Evolutionary conservation across 495 filamentous ascomycete species (phyloP), one percentile per base, ranked within the genome.

Genomic region (Staphylotrichum longicolle): DNA sequence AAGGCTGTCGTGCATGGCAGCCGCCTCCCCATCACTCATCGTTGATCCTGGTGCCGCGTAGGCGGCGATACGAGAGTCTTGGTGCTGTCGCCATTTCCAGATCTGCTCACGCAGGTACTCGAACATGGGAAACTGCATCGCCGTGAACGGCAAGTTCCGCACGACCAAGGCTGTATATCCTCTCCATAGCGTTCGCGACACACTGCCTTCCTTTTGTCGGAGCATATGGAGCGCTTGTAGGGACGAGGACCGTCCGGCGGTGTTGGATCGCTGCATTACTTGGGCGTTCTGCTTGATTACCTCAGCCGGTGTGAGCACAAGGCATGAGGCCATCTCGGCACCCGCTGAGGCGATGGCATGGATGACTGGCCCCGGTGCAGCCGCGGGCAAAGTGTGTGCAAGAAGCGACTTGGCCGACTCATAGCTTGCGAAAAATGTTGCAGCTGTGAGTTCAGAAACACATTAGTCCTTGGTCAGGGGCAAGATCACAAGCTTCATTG

Each of bases 271-370:
- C 37, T 68, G 75, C 12, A 80, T 64, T 67, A 95, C 87, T 72
- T 97, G 93, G 3, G 92, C 90, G 73, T 96, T 96, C 65, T 96
- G 92, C 75, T 97, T 97, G 42, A 96, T 79, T 8, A 96, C 90
- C 71, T 97, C 92, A 42, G 91, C 89, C 0, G 93, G 93, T 0
- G 92, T 93, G 45, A 96, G 82, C 54, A 97, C 88, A 34, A 87
- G 75, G 69, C 93, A 96, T 5, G 90, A 91, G 3, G 91, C 88
- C 57, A 90, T 80, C 70, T 96, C 92, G 1, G 84, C 92, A 32
- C 81, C 72, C 5, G 84, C 86, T 12, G 91, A 94, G 33, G 92
- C 87, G 39, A 85, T 68, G 46, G 85, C 80, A 66, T 95, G 86
- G 55, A 89, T 79, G 10, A 88, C 48, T 0, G 91, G 85, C 48